Percentiles rank a stretch among this genome's conserved stretches.
These are phyloP conservation scores for Keqinozyma sinolaborantium DNA, from an alignment of 1,139 yeast genomes.

Conservation along the genomic window DNA sequence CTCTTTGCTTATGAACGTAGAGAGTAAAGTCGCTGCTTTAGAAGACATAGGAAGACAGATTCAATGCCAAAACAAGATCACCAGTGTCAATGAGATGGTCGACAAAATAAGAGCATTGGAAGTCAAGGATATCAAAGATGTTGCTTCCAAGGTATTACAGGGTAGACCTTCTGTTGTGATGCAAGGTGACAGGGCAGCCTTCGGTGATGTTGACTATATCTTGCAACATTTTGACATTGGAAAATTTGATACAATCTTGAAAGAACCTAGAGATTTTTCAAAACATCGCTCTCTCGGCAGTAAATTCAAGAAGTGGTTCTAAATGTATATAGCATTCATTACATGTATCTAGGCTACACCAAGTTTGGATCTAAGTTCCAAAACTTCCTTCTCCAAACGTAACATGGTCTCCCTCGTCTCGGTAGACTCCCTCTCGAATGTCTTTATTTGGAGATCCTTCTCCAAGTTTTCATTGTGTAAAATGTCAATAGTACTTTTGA, in stretches of 20 bases:
- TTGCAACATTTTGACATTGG: constrained; percentile 77
- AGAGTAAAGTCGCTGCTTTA: constrained; percentile 83
- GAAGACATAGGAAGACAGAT: constrained; percentile 96
- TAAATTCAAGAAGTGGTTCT: constrained; percentile 20
- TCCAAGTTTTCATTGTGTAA: constrained; percentile 38
- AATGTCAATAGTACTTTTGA: constrained; percentile 30
- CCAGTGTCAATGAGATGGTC: constrained; percentile 85
- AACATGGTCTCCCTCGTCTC: constrained; percentile 54
- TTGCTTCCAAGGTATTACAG: constrained; percentile 74
- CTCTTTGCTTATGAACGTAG: constrained; percentile 90
- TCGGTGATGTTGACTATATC: constrained; percentile 77
- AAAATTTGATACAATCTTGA: constrained; percentile 18
- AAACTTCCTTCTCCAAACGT: constrained; percentile 61
- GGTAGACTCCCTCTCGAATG: constrained; percentile 33
- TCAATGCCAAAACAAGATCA: constrained; percentile 74
- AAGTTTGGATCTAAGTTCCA: constrained; percentile 51
- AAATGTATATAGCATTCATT: constrained; percentile 5
- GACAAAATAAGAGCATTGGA: constrained; percentile 66
- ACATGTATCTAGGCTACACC: constrained; percentile 12
- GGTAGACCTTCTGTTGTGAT: constrained; percentile 80
- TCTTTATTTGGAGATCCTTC: constrained; percentile 33
- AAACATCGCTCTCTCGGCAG: constrained; percentile 8
- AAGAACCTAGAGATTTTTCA: constrained; percentile 28
- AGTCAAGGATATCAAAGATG: constrained; percentile 62
- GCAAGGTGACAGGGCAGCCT: constrained; percentile 82